Conservation (phyloP, 2,329 filamentous ascomycete species). For the Diaporthe australafricana region DNA sequence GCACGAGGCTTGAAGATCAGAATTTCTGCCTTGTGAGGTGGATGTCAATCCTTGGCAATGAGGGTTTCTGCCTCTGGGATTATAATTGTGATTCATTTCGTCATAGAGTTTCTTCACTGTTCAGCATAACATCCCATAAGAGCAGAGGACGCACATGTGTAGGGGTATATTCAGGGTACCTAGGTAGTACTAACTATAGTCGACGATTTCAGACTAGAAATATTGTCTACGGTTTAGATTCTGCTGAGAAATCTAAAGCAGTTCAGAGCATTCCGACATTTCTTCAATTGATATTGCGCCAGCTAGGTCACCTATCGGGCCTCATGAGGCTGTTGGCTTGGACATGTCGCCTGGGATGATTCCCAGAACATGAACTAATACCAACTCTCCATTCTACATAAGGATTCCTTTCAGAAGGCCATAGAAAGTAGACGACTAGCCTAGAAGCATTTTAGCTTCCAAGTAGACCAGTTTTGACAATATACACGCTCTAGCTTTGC, state of each 20-base stretch:
- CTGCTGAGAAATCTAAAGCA: no score
- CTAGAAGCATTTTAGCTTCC: background rate
- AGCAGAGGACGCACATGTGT: no score
- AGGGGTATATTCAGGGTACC: no score
- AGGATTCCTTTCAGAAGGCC: background rate
- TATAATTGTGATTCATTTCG: background rate
- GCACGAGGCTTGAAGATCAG: background rate
- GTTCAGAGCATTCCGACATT: no score
- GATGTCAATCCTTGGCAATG: background rate
- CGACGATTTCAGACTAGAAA: no score
- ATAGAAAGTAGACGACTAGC: background rate
- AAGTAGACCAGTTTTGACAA: background rate
- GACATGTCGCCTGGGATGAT: background rate
- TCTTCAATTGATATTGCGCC: background rate
- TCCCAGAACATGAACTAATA: background rate
- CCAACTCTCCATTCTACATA: background rate
- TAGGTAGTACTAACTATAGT: no score
- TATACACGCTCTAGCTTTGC: background rate
- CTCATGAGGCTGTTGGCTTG: background rate
- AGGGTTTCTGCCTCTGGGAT: background rate
- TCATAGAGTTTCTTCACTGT: no score
- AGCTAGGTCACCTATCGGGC: background rate
- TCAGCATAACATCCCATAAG: no score
- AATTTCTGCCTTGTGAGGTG: background rate
- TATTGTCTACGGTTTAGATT: no score